Evolutionary conservation across 1,284 basidiomycete species (phyloP), one percentile per base, ranked within the genome.

Genomic region (Coniferiporia weirii): DNA sequence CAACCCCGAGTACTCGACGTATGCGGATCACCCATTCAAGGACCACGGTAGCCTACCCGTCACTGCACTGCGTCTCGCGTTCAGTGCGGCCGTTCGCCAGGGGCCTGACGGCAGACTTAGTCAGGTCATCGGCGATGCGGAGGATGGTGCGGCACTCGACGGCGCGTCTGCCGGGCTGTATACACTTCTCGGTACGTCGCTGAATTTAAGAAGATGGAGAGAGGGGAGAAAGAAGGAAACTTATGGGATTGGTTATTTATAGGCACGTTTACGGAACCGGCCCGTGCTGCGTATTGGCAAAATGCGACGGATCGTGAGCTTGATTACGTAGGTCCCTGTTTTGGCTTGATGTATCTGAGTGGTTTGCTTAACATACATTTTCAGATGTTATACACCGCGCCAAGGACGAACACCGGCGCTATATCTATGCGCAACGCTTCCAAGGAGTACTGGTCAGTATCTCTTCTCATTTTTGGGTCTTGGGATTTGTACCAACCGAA

Each of bases 381-480:
- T 22, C 74, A 76, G 63, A 64, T 82, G 49, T 66, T 76, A 8
- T 68, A 68, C n/a, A 61, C 63, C 1, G 79, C 75, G 0, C 79
- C 80, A 0, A 71, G 78, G 20, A 77, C 71, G 50, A 68, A 63
- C 27, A 79, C 81, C 54, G 79, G 79, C 4, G 81, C 80, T 0
- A 82, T 83, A 40, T 81, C 79, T 1, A 80, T 82, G 60, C 74
- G 80, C 13, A 66, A 66, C 3, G 69, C 71, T 50, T 63, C 71
- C n/a, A 65, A 72, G 7, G 76, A 78, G 46, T 72, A 79, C 35
- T 81, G 79, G 79, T 78, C 48, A 65, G 72, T 40, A 5, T 52
- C 1, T 55, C 40, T 45, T 36, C 7, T 45, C 10, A 47, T 38
- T 32, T 52, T n/a, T 17, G 50, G 60, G 44, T 32, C 5, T 45